A percentile compares a stretch with the other conserved stretches of the same genome.
Conservation (phyloP, 139 green algal genomes). For the Edaphochlamys debaryana region DNA sequence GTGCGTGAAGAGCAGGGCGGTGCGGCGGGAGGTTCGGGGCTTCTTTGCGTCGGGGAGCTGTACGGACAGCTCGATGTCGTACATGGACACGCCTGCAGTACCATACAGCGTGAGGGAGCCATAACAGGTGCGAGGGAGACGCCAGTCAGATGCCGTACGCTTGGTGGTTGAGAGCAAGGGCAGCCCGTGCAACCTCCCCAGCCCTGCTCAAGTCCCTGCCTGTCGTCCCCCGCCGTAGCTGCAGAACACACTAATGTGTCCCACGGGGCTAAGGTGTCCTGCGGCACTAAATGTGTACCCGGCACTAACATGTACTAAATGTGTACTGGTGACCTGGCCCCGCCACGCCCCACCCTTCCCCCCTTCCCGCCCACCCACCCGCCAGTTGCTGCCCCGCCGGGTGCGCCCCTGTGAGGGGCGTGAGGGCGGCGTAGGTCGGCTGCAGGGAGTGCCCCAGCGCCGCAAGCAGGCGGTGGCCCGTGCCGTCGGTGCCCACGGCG, state of each 20-base stretch:
- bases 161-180: no score
- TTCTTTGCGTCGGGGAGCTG: constrained; percentile 50
- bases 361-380: no score
- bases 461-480: constrained; percentile 62
- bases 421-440: constrained; percentile 85
- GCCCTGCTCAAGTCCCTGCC: neutral
- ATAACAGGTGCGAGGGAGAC: no score
- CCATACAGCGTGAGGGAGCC: no score
- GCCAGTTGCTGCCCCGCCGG: constrained; percentile 71
- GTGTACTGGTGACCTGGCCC: no score
- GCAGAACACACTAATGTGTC: no score
- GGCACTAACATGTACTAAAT: no score
- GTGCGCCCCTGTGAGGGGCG: constrained; percentile 80
- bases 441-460: constrained; percentile 72
- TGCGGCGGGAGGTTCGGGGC: constrained; percentile 60
- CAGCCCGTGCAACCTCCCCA: neutral
- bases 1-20: constrained; percentile 91
- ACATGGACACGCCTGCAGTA: constrained; percentile 70
- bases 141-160: no score
- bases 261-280: no score
- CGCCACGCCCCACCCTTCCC: no score
- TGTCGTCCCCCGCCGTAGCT: no score
- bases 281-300: no score
- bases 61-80: constrained; percentile 46
- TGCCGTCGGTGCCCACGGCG: constrained; percentile 87